A percentile compares a stretch with the other conserved stretches of the same genome.
Conservation (phyloP, 23 red algal genomes). For the Gracilaria domingensis region DNA sequence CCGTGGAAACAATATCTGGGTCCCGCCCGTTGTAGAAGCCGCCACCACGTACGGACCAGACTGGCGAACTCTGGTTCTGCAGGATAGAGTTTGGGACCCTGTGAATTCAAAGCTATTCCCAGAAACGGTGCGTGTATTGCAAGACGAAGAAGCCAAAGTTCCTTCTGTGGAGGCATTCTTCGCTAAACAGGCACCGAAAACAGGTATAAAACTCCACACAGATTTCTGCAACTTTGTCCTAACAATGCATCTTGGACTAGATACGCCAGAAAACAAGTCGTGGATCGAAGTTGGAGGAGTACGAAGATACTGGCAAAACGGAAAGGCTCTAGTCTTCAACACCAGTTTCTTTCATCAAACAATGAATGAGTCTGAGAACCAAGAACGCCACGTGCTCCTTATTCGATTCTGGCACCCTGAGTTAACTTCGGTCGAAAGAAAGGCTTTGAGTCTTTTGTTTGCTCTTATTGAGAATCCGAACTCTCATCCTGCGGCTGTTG, state of each 20-base stretch:
- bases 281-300: conserved; percentile 93
- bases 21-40: conserved; percentile 69
- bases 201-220: conserved; percentile 87
- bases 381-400: conserved; percentile 80
- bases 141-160: conserved; percentile 46
- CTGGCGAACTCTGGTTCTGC: conserved; percentile 94
- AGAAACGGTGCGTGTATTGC: conserved; percentile 68
- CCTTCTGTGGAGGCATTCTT: conserved; percentile 93
- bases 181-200: conserved; percentile 79
- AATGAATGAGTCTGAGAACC: conserved; percentile 72
- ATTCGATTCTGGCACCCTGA: conserved; percentile 93
- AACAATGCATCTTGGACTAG: conserved; percentile 84
- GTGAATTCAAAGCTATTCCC: conserved; percentile 79
- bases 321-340: conserved; percentile 89
- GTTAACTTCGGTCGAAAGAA: conserved; percentile 65
- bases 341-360: conserved; percentile 89
- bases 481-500: conserved; percentile 39
- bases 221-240: conserved; percentile 94
- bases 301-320: conserved; percentile 87
- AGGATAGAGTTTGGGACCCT: conserved; percentile 87
- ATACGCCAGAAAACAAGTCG: conserved; percentile 45
- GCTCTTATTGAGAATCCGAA: conserved; percentile 72
- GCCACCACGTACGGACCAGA: conserved; percentile 88
- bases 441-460: conserved; percentile 81
- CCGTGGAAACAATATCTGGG: conserved; percentile 84